Conservation (phyloP, 768 basidiomycete species). For the Naematelia aurantialba region DNA sequence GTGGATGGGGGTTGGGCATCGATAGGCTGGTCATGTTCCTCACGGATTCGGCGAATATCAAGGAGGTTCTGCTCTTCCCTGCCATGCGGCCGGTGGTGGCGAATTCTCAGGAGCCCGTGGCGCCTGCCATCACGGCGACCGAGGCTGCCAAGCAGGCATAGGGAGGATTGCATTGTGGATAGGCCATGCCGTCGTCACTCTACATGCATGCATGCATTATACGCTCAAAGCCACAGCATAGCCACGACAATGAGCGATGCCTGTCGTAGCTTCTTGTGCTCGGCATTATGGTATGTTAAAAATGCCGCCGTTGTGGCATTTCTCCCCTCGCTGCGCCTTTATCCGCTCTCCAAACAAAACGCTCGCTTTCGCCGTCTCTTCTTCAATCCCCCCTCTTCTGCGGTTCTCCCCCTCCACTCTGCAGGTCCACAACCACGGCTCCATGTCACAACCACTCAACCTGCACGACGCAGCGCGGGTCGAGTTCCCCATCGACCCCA, state of each 20-base stretch:
- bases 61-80: constrained; percentile 93
- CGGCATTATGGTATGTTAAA: neutral
- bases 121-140: constrained; percentile 38
- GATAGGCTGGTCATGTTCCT: constrained; percentile 98
- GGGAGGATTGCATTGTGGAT: neutral
- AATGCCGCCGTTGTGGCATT: neutral
- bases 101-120: constrained; percentile 47
- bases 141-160: constrained; percentile 37
- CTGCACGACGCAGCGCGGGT: neutral
- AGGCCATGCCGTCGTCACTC: neutral
- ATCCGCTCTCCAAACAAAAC: neutral
- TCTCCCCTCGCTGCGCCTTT: neutral
- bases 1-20: constrained; percentile 94
- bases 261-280: too few species aligned
- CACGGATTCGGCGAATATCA: constrained; percentile 94
- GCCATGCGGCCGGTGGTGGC: constrained; percentile 79
- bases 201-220: neutral
- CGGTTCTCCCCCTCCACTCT: constrained; percentile 14
- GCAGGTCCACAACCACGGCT: constrained; percentile 11
- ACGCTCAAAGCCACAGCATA: too few species aligned
- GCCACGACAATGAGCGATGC: too few species aligned
- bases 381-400: constrained; percentile 9
- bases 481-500: constrained; percentile 12
- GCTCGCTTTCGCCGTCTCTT: constrained; percentile 7
- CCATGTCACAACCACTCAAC: constrained; percentile 5